Percentiles rank a stretch among this genome's conserved stretches.
phyloP scores from a whole-genome alignment of 179 eudicot genomes.

The Nepenthes alata region DNA sequence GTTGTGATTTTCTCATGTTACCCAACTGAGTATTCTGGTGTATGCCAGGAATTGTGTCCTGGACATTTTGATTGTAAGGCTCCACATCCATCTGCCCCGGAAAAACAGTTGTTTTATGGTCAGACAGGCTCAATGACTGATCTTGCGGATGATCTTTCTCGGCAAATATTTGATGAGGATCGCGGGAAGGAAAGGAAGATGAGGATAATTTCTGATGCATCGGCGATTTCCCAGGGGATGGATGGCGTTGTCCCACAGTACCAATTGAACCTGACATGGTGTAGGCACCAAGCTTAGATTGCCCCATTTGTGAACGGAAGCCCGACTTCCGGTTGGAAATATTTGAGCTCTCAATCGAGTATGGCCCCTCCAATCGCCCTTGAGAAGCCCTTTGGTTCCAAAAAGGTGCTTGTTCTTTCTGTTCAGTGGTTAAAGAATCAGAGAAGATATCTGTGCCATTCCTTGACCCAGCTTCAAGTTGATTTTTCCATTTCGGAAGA shows the following conservation, averaged over 20 bases:
- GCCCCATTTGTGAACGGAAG: constrained; percentile 24
- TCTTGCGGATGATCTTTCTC: constrained; percentile 31
- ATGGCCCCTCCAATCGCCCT: constrained; percentile 32
- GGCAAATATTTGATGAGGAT: constrained; percentile 33
- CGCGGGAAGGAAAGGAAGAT: constrained; percentile 22
- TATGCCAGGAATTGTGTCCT: constrained; percentile 20
- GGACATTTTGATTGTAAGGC: constrained; percentile 19
- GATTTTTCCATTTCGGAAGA: constrained; percentile 21
- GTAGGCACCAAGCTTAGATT: constrained; percentile 18
- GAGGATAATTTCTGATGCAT: constrained; percentile 34
- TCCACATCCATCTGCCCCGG: constrained; percentile 18
- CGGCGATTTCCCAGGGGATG: constrained; percentile 27
- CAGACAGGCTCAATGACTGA: constrained; percentile 24
- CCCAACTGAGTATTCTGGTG: constrained; percentile 20
- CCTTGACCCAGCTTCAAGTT: constrained; percentile 28
- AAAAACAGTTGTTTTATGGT: constrained; percentile 32
- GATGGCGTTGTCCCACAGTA: constrained; percentile 27
- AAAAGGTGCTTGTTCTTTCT: constrained; percentile 29
- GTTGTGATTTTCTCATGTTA: constrained; percentile 26
- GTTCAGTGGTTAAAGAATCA: constrained; percentile 41
- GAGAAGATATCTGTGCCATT: constrained; percentile 39
- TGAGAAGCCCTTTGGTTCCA: constrained; percentile 28
- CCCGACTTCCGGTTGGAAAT: constrained; percentile 23
- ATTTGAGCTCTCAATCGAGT: constrained; percentile 17
- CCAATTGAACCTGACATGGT: constrained; percentile 24